Base-by-base conservation (phyloP, 768 basidiomycete genomes). In the Clathrus columnatus region DNA sequence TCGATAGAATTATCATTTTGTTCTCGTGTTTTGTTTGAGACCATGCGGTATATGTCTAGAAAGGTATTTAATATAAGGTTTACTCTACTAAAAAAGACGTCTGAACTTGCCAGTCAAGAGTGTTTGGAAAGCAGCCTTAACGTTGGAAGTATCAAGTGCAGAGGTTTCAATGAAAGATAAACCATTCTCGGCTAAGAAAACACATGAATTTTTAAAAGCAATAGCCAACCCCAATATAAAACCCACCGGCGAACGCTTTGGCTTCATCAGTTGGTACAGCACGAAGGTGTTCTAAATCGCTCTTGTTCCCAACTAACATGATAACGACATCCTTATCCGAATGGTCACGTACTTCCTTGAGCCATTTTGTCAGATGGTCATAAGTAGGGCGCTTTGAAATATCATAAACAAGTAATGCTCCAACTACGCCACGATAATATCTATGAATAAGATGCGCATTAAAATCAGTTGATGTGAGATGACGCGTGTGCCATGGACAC, bases 261-360 rank as follows among this genome's bases (percentile, higher is more conserved):
- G 94, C 95, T 76, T 99, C 96, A 49, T 99, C 96, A 27, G 94
- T 98, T 28, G 95, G 87, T 36, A 98, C 94, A 43, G 94, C 95
- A 61, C 96, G 76, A 64, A 97, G 70, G 68, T 98, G 96, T 73
- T 96, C 93, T 78, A 99, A 84, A 80, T 99, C 96, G 68, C 91
- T 93, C 85, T 99, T 97, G 78, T 97, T 97, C 11, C 92, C 92
- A 10, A 95, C 91, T 36, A 94, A 80, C 91, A 93, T 93, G 67
- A 95, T 95, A 51, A 90, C 91, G 58, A 92, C 92, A 75, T 87
- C 92, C 52, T 85, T 84, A 67, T 89, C 85, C n/a, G n/a, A 92
- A 65, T 97, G 93, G 69, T 97, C 93, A 59, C 93, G 83, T 49
- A 97, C 78, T 70, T 97, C 94, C 76, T 97, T 96, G 72, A 97